These are phyloP conservation scores for Royoungia palumana DNA, from an alignment of 768 basidiomycete genomes.

Conservation along the genomic window DNA sequence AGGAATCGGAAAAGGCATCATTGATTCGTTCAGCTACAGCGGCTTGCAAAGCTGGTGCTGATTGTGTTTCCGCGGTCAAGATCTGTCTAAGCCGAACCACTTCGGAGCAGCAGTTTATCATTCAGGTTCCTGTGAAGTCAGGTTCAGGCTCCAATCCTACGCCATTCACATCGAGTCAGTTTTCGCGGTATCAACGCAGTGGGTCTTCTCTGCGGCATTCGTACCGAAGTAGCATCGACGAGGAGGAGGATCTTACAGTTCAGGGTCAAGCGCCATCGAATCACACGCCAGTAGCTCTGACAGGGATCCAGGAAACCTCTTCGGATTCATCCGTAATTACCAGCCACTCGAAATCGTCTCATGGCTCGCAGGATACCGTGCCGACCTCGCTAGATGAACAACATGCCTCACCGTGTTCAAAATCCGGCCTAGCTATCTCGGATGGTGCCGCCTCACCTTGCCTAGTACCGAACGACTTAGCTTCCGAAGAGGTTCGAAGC, in stretches of 20 bases:
- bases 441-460: conserved; percentile 28
- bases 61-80: conserved; percentile 85
- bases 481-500: conserved; percentile 49
- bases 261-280: conserved; percentile 41
- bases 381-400: conserved; percentile 49
- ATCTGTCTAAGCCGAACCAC: conserved; percentile 67
- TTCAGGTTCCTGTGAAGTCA: conserved; percentile 54
- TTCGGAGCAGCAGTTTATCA: conserved; percentile 60
- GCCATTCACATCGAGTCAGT: conserved; percentile 47
- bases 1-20: conserved; percentile 78
- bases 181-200: conserved; percentile 39
- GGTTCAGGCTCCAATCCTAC: conserved; percentile 45
- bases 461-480: conserved; percentile 39
- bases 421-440: conserved; percentile 26
- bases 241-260: conserved; percentile 63
- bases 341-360: conserved; percentile 43
- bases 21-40: conserved; percentile 84
- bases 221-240: conserved; percentile 42
- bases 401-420: conserved; percentile 31
- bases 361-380: conserved; percentile 45
- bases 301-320: conserved; percentile 38
- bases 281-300: conserved; percentile 12
- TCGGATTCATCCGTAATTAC: conserved; percentile 49
- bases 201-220: conserved; percentile 36
- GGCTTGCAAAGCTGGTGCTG: conserved; percentile 82